Conservation (phyloP, 192 early-diverging fungal species). For the Coemansia guatemalensis region DNA sequence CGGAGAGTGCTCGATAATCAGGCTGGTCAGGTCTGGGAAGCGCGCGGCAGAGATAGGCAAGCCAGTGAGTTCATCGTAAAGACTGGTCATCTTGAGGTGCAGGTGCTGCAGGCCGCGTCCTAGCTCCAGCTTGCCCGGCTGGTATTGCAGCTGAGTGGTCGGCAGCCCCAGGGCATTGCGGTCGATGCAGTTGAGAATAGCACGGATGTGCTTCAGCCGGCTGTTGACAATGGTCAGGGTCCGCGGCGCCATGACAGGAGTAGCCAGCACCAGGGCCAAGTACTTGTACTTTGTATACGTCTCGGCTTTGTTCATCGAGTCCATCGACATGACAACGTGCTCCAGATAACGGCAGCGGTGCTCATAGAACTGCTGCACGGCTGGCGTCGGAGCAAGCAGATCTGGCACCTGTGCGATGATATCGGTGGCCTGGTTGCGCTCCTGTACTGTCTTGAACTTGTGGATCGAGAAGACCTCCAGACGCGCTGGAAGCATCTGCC, state of each 20-base stretch:
- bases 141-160: slow-evolving; percentile 41
- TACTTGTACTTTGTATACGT: slow-evolving; percentile 56
- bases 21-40: slow-evolving; percentile 39
- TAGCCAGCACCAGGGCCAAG: slow-evolving; percentile 42
- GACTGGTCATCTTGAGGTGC: slow-evolving; percentile 50
- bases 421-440: slow-evolving; percentile 51
- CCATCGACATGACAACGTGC: slow-evolving; percentile 54
- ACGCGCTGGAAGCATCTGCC: slow-evolving; percentile 52
- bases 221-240: slow-evolving; percentile 52
- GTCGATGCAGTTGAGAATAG: slow-evolving; percentile 55
- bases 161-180: slow-evolving; percentile 48
- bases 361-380: slow-evolving; percentile 54
- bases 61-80: slow-evolving; percentile 51
- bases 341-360: slow-evolving; percentile 49
- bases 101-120: slow-evolving; percentile 40
- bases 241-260: slow-evolving; percentile 47
- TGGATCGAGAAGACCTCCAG: slow-evolving; percentile 51
- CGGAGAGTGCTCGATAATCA: slow-evolving; percentile 53
- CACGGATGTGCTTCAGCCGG: slow-evolving; percentile 49
- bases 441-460: slow-evolving; percentile 47
- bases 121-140: slow-evolving; percentile 40
- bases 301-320: slow-evolving; percentile 53
- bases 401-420: slow-evolving; percentile 52
- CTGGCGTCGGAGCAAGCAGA: slow-evolving; percentile 38
- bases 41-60: slow-evolving; percentile 42